phyloP scores from a whole-genome alignment of 2,329 filamentous ascomycete genomes.

The Cytospora schulzeri region DNA sequence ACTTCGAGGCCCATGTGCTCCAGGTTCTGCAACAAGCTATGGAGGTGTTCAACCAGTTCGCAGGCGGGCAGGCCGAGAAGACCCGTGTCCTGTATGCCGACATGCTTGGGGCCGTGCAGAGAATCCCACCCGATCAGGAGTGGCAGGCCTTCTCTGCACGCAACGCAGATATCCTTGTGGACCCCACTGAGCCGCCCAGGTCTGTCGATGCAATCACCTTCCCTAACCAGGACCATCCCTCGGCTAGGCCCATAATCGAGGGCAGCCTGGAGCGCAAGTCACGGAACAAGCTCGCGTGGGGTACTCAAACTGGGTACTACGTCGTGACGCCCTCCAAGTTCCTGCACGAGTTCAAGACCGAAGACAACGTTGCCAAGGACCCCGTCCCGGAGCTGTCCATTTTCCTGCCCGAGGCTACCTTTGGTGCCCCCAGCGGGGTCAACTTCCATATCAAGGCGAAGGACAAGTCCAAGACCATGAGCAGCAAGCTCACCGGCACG shows the following conservation, averaged over 20 bases:
- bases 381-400: conserved; percentile 84
- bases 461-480: conserved; percentile 78
- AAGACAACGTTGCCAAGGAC: conserved; percentile 69
- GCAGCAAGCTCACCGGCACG: conserved; percentile 76
- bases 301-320: conserved; percentile 82
- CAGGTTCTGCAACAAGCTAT: conserved; percentile 80
- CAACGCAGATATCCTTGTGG: conserved; percentile 71
- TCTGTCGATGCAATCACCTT: conserved; percentile 75
- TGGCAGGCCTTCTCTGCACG: conserved; percentile 83
- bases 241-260: conserved; percentile 83
- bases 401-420: conserved; percentile 85
- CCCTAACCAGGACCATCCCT: conserved; percentile 82
- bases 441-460: conserved; percentile 98
- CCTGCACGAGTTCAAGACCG: conserved; percentile 95
- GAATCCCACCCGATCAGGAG: conserved; percentile 82
- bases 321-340: conserved; percentile 86
- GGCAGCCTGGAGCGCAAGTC: conserved; percentile 89
- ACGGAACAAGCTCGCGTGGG: conserved; percentile 77
- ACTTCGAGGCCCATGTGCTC: conserved; percentile 86
- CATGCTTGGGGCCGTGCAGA: conserved; percentile 76
- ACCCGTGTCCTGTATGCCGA: conserved; percentile 80
- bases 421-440: conserved; percentile 70
- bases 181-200: conserved; percentile 74
- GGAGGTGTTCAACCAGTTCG: conserved; percentile 79
- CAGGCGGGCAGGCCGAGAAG: conserved; percentile 79